A percentile compares a stretch with the other conserved stretches of the same genome.
These are phyloP conservation scores for Zygoascus meyerae DNA, from an alignment of 1,139 yeast genomes.

Conservation along the genomic window DNA sequence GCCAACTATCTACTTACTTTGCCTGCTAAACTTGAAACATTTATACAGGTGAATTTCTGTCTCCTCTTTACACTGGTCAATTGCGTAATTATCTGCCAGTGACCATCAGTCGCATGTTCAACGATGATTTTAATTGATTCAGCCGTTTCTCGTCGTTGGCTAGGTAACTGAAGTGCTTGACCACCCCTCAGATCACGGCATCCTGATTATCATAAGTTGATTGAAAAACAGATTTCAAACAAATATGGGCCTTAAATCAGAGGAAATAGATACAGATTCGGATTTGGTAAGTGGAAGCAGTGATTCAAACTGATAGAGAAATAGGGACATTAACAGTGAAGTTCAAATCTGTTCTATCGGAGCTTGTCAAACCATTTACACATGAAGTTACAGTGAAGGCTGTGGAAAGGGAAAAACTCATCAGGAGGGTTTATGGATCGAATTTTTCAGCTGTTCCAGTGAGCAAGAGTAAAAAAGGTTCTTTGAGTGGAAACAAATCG, in stretches of 20 bases:
- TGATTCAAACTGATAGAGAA: background rate
- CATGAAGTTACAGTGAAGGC: conserved; percentile 41
- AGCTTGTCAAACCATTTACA: conserved; percentile 38
- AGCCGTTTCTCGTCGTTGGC: background rate
- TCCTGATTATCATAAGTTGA: background rate
- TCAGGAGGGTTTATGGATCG: conserved; percentile 28
- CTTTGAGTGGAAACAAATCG: conserved; percentile 23
- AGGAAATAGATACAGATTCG: no score
- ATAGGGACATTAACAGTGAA: conserved; percentile 7
- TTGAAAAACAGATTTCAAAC: background rate
- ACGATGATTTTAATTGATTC: no score
- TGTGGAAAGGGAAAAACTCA: conserved; percentile 37
- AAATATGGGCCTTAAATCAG: no score
- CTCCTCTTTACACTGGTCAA: no score
- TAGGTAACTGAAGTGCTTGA: background rate
- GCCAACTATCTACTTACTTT: no score
- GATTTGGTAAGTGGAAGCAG: background rate
- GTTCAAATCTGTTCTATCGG: conserved; percentile 34
- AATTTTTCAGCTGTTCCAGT: conserved; percentile 24
- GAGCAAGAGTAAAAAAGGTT: conserved; percentile 12
- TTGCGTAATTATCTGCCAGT: background rate
- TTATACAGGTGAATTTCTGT: no score
- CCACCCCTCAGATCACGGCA: no score
- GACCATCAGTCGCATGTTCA: background rate
- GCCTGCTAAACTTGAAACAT: no score